Evolutionary conservation across 108 stramenopile species (phyloP).

Genomic region (Nitzschia putrida): DNA sequence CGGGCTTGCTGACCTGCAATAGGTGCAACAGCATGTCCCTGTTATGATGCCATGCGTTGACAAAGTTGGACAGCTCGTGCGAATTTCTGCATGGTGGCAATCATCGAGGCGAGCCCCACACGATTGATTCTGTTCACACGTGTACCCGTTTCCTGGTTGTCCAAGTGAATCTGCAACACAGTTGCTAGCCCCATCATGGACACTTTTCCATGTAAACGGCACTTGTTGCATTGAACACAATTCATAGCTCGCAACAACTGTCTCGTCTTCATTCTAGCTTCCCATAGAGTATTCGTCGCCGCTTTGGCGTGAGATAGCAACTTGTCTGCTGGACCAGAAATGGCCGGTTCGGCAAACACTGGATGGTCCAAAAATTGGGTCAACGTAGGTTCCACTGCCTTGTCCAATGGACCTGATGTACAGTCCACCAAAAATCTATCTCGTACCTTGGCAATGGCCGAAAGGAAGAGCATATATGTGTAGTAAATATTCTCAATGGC

Average conservation of each 20-base stretch:
- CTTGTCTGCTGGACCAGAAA: conserved; percentile 57
- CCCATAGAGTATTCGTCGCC: conserved; percentile 62
- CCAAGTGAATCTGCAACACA: conserved; percentile 79
- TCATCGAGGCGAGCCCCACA: conserved; percentile 83
- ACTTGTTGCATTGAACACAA: conserved; percentile 98
- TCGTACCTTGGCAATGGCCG: conserved; percentile 77
- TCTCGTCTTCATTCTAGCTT: conserved; percentile 82
- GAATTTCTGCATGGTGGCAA: conserved; percentile 80
- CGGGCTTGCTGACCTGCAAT: background rate
- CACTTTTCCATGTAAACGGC: conserved; percentile 90
- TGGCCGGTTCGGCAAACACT: conserved; percentile 56
- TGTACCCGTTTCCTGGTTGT: conserved; percentile 61
- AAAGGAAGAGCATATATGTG: conserved; percentile 87
- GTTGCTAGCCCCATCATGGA: conserved; percentile 88
- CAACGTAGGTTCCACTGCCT: conserved; percentile 34
- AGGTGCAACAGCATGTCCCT: background rate
- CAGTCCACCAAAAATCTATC: conserved; percentile 72
- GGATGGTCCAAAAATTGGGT: conserved; percentile 54
- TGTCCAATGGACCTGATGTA: conserved; percentile 56
- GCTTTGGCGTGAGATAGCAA: conserved; percentile 65
- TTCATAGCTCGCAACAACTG: conserved; percentile 95
- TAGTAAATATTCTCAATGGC: conserved; percentile 94
- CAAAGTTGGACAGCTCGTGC: conserved; percentile 81
- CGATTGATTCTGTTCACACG: conserved; percentile 71
- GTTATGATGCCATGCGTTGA: conserved; percentile 46